Conservation (phyloP, 2,329 filamentous ascomycete genomes). For the Arthrobotrys musiformis region DNA sequence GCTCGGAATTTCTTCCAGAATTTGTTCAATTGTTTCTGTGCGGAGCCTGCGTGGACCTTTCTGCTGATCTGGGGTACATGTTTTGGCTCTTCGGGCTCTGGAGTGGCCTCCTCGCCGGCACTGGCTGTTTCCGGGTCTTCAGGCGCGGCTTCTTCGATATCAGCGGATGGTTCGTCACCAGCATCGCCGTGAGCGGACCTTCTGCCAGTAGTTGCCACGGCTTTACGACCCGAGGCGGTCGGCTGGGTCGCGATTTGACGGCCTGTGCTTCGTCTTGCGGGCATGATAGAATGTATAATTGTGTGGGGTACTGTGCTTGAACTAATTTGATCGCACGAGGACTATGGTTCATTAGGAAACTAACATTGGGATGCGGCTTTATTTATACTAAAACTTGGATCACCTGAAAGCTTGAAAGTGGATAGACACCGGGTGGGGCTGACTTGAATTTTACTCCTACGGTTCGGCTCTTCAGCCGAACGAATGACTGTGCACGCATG, state of each 20-base stretch:
- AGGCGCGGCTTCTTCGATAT: not conserved
- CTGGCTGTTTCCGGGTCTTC: not conserved
- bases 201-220: not conserved
- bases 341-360: too few species aligned
- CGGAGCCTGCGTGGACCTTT: constrained; percentile 31
- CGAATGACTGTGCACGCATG: not conserved
- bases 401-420: too few species aligned
- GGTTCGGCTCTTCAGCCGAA: constrained; percentile 4
- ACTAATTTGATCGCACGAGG: too few species aligned
- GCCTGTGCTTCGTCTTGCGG: not conserved
- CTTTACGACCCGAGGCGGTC: not conserved
- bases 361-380: too few species aligned
- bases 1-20: constrained; percentile 42
- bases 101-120: not conserved
- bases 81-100: constrained; percentile 1
- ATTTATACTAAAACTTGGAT: too few species aligned
- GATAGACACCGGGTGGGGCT: not conserved
- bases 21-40: constrained; percentile 46
- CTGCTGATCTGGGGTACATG: constrained; percentile 35
- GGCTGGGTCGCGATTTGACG: not conserved
- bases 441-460: not conserved
- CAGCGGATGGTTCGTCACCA: not conserved
- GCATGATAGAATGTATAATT: not conserved
- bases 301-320: too few species aligned
- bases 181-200: not conserved